A percentile compares a stretch with the other conserved stretches of the same genome.
Conservation (phyloP, 1,284 basidiomycete genomes). For the Sphagnurus paluster region DNA sequence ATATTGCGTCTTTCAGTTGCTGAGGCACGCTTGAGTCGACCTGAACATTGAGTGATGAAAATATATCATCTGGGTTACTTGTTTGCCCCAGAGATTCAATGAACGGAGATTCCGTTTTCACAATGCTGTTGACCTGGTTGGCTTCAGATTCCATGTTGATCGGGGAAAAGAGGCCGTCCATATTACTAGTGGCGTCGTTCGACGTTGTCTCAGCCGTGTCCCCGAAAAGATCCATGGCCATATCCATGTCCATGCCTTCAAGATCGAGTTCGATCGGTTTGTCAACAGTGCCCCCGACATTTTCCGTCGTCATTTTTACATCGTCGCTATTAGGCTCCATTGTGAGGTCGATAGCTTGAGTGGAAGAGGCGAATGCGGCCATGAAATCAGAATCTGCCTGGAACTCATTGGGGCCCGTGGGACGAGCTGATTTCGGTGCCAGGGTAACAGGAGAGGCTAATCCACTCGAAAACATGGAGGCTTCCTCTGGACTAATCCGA, state of each 20-base stretch:
- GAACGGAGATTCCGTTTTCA: slow-evolving; percentile 24
- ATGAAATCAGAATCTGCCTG: slow-evolving; percentile 64
- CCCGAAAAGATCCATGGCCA: slow-evolving; percentile 57
- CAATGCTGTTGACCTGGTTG: slow-evolving; percentile 8
- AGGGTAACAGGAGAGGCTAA: slow-evolving; percentile 75
- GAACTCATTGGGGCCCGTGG: slow-evolving; percentile 48
- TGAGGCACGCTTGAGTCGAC: slow-evolving; percentile 10
- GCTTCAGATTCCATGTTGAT: slow-evolving; percentile 23
- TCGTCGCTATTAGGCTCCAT: slow-evolving; percentile 30
- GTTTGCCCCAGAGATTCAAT: slow-evolving; percentile 20
- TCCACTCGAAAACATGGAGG: slow-evolving; percentile 52
- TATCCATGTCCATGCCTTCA: slow-evolving; percentile 65
- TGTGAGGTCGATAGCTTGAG: slow-evolving; percentile 44
- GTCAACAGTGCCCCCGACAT: slow-evolving; percentile 65
- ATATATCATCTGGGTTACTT: slow-evolving; percentile 26
- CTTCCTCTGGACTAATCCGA: slow-evolving; percentile 61
- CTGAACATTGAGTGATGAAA: slow-evolving; percentile 26
- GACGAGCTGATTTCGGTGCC: slow-evolving; percentile 71
- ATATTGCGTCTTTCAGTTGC: slow-evolving; percentile 12
- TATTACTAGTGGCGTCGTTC: slow-evolving; percentile 28
- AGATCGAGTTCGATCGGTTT: slow-evolving; percentile 80
- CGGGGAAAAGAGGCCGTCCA: slow-evolving; percentile 51
- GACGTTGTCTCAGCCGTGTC: slow-evolving; percentile 36
- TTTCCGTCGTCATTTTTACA: slow-evolving; percentile 33
- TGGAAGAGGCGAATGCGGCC: slow-evolving; percentile 51